Evolutionary conservation across 2,329 filamentous ascomycete genomes (phyloP).

Genomic region (Penicillium digitatum): DNA sequence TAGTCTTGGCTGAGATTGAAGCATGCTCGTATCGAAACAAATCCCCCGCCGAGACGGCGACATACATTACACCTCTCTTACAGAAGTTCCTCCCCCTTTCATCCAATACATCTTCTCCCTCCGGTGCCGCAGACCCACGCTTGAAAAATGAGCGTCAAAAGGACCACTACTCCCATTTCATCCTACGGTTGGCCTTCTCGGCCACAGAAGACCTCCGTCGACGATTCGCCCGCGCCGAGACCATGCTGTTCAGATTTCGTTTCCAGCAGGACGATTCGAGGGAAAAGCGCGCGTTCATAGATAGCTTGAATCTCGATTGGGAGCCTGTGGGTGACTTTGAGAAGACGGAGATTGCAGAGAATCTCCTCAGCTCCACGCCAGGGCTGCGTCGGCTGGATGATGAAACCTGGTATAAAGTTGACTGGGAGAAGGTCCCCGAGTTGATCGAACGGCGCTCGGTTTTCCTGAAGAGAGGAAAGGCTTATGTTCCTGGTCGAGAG

Average conservation of each 20-base stretch:
- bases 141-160: constrained; percentile 75
- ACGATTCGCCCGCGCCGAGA: constrained; percentile 81
- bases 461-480: constrained; percentile 74
- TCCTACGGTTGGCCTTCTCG: constrained; percentile 86
- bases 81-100: constrained; percentile 81
- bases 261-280: constrained; percentile 70
- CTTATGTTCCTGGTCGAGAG: constrained; percentile 83
- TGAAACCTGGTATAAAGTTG: constrained; percentile 90
- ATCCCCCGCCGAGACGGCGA: constrained; percentile 71
- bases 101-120: constrained; percentile 63
- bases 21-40: constrained; percentile 94
- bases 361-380: constrained; percentile 57
- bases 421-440: constrained; percentile 90
- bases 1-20: constrained; percentile 59
- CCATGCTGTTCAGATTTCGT: constrained; percentile 79
- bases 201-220: constrained; percentile 84
- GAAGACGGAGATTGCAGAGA: constrained; percentile 60
- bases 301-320: constrained; percentile 75
- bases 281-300: constrained; percentile 73
- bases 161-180: constrained; percentile 98
- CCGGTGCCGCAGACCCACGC: constrained; percentile 47
- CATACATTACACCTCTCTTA: constrained; percentile 79
- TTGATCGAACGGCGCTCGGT: constrained; percentile 76
- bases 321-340: constrained; percentile 77
- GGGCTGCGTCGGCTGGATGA: constrained; percentile 59